Base-by-base conservation (phyloP, 2,329 filamentous ascomycete species). In the Pseudogymnoascus sp. region DNA sequence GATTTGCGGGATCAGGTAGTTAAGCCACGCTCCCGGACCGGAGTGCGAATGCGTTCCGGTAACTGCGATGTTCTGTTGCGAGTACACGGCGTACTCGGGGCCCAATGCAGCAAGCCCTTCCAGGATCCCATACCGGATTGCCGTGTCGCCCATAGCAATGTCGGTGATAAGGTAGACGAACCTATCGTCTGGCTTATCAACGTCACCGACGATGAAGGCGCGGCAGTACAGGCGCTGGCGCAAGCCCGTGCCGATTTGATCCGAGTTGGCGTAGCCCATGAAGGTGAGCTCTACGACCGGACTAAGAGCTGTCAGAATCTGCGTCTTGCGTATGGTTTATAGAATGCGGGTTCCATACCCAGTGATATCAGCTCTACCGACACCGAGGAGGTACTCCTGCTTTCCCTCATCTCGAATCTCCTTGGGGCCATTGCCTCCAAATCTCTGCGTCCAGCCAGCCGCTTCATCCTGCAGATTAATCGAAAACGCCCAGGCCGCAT, bases 31-130 rank as follows among this genome's bases (percentile, higher is more conserved):
- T 1, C 89, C 93, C 0, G 93, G 92, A 0, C 92, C 93, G 25
- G 92, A 87, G 75, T 97, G 93, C 27, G 90, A 94, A 74, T 97
- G 93, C 0, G 93, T 97, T 61, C 92, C 93, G 0, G 91, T 96
- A 21, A 97, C 83, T 35, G 93, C 93, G 36, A 97, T 77, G 70
- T 96, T 97, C 68, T 89, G 82, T 69, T 89, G 83, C 55, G 81
- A 84, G 74, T 97, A 97, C 29, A 87, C 76, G 1, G 82, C 78
- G 72, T 92, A 96, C 2, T 88, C 86, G 13, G 79, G 74, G 0
- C 92, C 93, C 6, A 96, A 76, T 0, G 77, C 79, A 39, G 80
- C 77, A 7, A 97, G 78, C 1, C 85, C 89, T 61, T 93, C 82
- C 9, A 97, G 75, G 55, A 97, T 91, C n/a, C 92, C 92, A 73